phyloP scores from a whole-genome alignment of 2,329 filamentous ascomycete species.

The Fusarium clavum region DNA sequence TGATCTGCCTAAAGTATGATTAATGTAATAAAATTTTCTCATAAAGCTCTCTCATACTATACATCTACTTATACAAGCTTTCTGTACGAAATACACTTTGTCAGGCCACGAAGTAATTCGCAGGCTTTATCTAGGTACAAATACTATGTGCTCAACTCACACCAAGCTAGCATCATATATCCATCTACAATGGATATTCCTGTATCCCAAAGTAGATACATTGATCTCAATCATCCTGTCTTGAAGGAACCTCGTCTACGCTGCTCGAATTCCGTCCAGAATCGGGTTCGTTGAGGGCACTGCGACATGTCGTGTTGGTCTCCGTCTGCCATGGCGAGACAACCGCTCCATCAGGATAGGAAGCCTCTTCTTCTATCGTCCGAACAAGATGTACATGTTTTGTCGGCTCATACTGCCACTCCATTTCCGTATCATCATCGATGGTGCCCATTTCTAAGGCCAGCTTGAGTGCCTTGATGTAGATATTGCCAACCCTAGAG shows the following conservation, averaged over 20 bases:
- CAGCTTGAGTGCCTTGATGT: conserved; percentile 10
- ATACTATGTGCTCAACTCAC: background rate
- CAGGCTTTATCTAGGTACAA: background rate
- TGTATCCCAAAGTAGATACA: background rate
- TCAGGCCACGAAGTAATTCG: background rate
- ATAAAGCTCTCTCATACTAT: background rate
- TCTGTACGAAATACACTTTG: background rate
- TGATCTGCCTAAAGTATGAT: background rate
- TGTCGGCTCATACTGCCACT: conserved; percentile 32
- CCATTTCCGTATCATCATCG: conserved; percentile 23
- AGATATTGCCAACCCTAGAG: conserved; percentile 7
- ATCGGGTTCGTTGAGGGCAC: no score
- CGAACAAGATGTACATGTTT: conserved; percentile 28
- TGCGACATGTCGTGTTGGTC: background rate
- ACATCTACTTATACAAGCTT: background rate
- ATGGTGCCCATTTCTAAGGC: conserved; percentile 1
- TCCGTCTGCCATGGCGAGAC: background rate
- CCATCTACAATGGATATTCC: no score
- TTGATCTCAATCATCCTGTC: background rate
- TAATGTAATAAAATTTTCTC: background rate
- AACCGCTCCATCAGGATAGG: conserved; percentile 10
- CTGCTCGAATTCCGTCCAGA: background rate
- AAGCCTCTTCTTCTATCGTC: conserved; percentile 14
- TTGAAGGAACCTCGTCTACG: background rate
- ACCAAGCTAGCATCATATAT: background rate